Conservation (phyloP, 768 basidiomycete genomes). For the Leccinum disarticulatum region DNA sequence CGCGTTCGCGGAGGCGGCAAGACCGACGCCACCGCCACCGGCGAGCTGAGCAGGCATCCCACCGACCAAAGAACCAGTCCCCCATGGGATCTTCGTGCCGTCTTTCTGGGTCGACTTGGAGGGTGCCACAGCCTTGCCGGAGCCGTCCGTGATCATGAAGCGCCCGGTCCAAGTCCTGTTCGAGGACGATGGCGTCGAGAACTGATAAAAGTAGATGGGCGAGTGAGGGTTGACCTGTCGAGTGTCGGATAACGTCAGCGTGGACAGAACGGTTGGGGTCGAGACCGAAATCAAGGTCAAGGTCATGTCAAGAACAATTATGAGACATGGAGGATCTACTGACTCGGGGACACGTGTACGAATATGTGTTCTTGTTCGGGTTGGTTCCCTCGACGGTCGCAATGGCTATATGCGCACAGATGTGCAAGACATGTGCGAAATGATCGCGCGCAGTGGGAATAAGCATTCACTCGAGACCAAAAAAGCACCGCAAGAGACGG, state of each 20-base stretch:
- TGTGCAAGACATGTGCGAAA: neutral
- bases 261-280: neutral
- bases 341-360: conserved; percentile 68
- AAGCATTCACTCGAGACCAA: neutral
- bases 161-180: conserved; percentile 67
- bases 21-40: neutral
- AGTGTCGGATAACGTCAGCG: neutral
- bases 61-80: conserved; percentile 53
- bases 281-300: neutral
- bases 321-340: conserved; percentile 15
- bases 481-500: neutral
- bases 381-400: conserved; percentile 64
- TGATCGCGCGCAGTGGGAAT: neutral
- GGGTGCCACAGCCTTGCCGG: conserved; percentile 47
- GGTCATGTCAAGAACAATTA: neutral
- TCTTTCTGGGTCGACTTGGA: conserved; percentile 53
- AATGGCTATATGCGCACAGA: conserved; percentile 47
- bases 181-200: conserved; percentile 45
- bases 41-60: conserved; percentile 39
- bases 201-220: conserved; percentile 81
- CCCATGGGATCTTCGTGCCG: conserved; percentile 59
- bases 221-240: conserved; percentile 60
- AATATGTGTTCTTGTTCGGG: conserved; percentile 41
- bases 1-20: conserved; percentile 16
- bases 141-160: conserved; percentile 63